phyloP scores from a whole-genome alignment of 2,329 filamentous ascomycete species.

The Colletotrichum shisoi region DNA sequence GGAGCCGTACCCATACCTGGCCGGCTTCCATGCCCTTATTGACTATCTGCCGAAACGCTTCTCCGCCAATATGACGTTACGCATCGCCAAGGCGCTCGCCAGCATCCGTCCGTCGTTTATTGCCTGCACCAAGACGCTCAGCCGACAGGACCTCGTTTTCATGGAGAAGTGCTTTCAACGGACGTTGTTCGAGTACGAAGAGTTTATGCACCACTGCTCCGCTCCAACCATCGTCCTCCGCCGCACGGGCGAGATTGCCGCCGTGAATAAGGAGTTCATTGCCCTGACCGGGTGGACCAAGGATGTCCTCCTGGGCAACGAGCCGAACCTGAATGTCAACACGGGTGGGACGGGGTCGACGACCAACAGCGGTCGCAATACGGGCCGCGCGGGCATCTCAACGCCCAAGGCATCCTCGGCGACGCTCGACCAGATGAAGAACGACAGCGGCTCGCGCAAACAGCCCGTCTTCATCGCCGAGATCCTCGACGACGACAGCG shows the following conservation, averaged over 20 bases:
- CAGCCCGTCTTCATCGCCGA: constrained; percentile 92
- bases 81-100: constrained; percentile 86
- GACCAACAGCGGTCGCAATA: constrained; percentile 54
- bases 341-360: constrained; percentile 62
- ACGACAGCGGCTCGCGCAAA: constrained; percentile 57
- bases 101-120: constrained; percentile 94
- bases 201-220: constrained; percentile 86
- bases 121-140: constrained; percentile 87
- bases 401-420: constrained; percentile 62
- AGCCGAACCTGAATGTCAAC: constrained; percentile 88
- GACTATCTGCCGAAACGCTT: constrained; percentile 81
- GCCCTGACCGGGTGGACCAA: constrained; percentile 94
- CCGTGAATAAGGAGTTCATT: constrained; percentile 96
- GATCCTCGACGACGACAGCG: constrained; percentile 89
- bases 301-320: constrained; percentile 85
- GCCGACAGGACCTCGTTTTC: constrained; percentile 88
- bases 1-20: constrained; percentile 89
- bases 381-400: constrained; percentile 54
- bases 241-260: constrained; percentile 91
- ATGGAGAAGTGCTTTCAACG: constrained; percentile 98
- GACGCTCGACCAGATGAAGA: constrained; percentile 52
- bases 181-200: constrained; percentile 90
- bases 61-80: constrained; percentile 75
- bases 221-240: constrained; percentile 92
- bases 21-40: constrained; percentile 87